Conservation (phyloP, 345 rosid species). For the Lepidium africanum region DNA sequence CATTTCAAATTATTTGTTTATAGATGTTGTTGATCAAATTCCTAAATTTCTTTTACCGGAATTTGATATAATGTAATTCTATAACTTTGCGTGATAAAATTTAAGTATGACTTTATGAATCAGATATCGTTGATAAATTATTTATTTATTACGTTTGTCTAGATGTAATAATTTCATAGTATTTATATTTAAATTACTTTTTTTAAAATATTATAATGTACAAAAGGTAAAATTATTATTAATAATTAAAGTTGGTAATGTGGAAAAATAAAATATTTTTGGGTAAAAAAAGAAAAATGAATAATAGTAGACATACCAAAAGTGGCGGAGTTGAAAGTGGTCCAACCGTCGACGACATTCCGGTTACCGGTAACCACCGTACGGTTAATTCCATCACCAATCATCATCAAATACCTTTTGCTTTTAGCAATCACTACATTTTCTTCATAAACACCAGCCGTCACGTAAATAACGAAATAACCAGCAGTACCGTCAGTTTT, state of each 20-base stretch:
- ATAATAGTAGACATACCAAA: slow-evolving; percentile 32
- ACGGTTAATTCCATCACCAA: slow-evolving; percentile 82
- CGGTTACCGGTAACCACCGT: slow-evolving; percentile 83
- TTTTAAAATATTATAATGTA: too few species aligned
- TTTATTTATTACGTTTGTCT: too few species aligned
- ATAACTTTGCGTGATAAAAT: too few species aligned
- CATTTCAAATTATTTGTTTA: too few species aligned
- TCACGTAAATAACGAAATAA: slow-evolving; percentile 67
- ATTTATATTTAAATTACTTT: neutral
- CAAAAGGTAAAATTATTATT: too few species aligned
- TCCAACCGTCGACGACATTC: slow-evolving; percentile 77
- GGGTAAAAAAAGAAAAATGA: neutral
- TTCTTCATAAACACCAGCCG: slow-evolving; percentile 72
- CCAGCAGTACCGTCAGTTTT: slow-evolving; percentile 46
- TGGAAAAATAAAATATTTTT: neutral
- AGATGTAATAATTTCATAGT: neutral
- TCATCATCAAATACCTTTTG: slow-evolving; percentile 69
- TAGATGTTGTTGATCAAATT: too few species aligned
- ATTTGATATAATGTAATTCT: too few species aligned
- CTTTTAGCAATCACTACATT: slow-evolving; percentile 58
- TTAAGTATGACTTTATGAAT: too few species aligned
- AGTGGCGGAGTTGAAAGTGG: slow-evolving; percentile 86
- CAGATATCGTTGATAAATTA: too few species aligned
- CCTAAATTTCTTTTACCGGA: too few species aligned
- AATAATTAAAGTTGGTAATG: neutral